These are phyloP conservation scores for Pythium utonaiense DNA, from an alignment of 352 stramenopile genomes.

Conservation along the genomic window DNA sequence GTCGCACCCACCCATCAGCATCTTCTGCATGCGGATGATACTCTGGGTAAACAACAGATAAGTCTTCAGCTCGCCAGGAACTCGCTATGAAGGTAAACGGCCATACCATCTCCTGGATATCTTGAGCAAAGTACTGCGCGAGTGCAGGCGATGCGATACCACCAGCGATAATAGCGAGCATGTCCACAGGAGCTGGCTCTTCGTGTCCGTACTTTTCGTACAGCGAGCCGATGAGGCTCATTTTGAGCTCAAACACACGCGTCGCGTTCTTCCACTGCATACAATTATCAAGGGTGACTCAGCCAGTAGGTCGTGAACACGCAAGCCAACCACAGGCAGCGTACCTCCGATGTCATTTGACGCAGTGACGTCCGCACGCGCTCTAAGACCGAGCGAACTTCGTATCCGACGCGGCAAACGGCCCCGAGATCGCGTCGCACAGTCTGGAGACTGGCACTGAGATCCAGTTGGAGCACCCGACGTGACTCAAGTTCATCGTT, in stretches of 20 bases:
- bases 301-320: not conserved
- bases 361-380: conserved; percentile 33
- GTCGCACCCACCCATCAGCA: conserved; percentile 20
- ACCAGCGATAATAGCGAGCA: conserved; percentile 57
- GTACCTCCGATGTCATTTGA: conserved; percentile 45
- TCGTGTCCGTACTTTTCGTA: conserved; percentile 77
- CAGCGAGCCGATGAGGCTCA: conserved; percentile 62
- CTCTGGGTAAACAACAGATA: conserved; percentile 6
- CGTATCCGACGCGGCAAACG: conserved; percentile 13
- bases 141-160: conserved; percentile 61
- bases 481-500: not conserved
- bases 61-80: not conserved
- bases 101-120: conserved; percentile 77
- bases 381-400: conserved; percentile 27
- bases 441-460: conserved; percentile 7
- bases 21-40: conserved; percentile 28
- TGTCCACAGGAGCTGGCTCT: conserved; percentile 62
- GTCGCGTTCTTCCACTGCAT: conserved; percentile 71
- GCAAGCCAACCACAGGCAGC: not conserved
- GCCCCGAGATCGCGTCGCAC: conserved; percentile 4
- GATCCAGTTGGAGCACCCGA: conserved; percentile 11
- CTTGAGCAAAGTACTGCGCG: conserved; percentile 76
- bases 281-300: not conserved
- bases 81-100: not conserved
- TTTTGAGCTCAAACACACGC: conserved; percentile 74